Conservation (phyloP, 352 stramenopile genomes). For the Blastocystis hominis region DNA sequence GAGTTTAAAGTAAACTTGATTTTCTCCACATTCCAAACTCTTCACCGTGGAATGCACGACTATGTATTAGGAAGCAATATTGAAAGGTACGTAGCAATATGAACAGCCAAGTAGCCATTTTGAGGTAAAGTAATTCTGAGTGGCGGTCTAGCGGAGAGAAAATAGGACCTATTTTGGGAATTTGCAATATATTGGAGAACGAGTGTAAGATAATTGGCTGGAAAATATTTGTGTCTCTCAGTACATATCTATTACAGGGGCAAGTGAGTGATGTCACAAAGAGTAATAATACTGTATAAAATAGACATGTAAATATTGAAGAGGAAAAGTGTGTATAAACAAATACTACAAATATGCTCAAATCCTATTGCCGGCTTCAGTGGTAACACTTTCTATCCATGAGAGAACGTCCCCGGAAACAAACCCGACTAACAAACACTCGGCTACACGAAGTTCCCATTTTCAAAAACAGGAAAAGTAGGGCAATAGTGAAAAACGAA, state of each 20-base stretch:
- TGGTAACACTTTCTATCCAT: neutral
- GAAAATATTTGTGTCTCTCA: neutral
- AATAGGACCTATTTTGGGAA: neutral
- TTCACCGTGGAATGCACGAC: neutral
- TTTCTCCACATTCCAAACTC: neutral
- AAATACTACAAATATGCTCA: neutral
- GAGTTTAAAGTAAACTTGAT: neutral
- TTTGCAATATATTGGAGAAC: neutral
- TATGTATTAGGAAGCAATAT: neutral
- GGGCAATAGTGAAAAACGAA: slow-evolving; percentile 59
- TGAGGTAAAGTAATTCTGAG: neutral
- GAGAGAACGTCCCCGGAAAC: slow-evolving; percentile 56
- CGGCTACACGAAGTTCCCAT: slow-evolving; percentile 70
- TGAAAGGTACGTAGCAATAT: neutral
- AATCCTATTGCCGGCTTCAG: neutral
- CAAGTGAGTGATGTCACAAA: too few relatives aligned
- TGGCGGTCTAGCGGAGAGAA: neutral
- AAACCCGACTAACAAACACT: slow-evolving; percentile 68
- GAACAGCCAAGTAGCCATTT: neutral
- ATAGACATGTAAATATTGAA: neutral
- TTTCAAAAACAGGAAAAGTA: slow-evolving; percentile 69
- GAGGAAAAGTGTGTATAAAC: neutral
- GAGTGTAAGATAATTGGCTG: neutral
- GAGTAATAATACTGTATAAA: too few relatives aligned
- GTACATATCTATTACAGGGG: too few relatives aligned